These are phyloP conservation scores for Macrotyloma uniflorum DNA, from an alignment of 306 rosid genomes.

Conservation along the genomic window DNA sequence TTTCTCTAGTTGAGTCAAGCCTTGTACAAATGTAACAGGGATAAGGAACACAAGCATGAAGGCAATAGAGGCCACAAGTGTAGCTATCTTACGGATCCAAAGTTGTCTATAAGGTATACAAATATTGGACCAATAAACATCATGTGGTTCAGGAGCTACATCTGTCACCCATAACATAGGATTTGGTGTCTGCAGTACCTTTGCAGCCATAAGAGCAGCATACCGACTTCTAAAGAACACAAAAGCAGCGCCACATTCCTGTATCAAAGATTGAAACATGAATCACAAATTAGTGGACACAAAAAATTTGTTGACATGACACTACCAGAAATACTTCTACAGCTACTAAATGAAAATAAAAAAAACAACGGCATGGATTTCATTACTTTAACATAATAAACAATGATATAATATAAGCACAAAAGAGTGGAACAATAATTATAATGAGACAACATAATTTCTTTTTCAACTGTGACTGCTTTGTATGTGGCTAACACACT, in stretches of 20 bases:
- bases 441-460: background rate
- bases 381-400: background rate
- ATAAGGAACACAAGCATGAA: constrained; percentile 82
- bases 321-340: constrained; percentile 21
- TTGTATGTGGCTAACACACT: background rate
- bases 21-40: constrained; percentile 88
- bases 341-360: constrained; percentile 23
- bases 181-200: constrained; percentile 79
- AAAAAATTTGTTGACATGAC: constrained; percentile 22
- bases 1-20: constrained; percentile 80
- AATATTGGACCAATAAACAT: constrained; percentile 94
- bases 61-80: constrained; percentile 67
- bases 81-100: constrained; percentile 91
- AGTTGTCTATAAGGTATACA: constrained; percentile 84
- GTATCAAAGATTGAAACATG: constrained; percentile 35
- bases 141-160: constrained; percentile 87
- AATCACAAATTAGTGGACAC: constrained; percentile 29
- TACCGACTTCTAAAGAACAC: constrained; percentile 96
- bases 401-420: constrained; percentile 6
- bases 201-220: constrained; percentile 73
- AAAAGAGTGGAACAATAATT: constrained; percentile 3
- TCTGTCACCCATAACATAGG: constrained; percentile 96
- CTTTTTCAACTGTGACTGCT: background rate
- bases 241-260: constrained; percentile 94
- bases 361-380: constrained; percentile 17